These are phyloP conservation scores for Allium fistulosum DNA, from an alignment of 106 monocot genomes.

Conservation along the genomic window DNA sequence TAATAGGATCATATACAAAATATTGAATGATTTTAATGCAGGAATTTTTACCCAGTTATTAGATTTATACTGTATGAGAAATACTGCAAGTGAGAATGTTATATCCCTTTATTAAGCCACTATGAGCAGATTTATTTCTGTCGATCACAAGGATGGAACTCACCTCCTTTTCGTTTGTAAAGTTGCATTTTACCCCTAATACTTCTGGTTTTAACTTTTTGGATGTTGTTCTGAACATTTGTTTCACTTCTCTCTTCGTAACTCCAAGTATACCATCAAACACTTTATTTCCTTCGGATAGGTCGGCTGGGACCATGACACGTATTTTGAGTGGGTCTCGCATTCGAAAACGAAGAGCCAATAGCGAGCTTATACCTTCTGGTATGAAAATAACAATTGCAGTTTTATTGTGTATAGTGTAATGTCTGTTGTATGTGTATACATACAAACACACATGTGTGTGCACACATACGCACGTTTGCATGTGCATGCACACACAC, in stretches of 20 bases:
- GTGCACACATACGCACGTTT: too few relatives aligned
- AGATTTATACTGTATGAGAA: too few relatives aligned
- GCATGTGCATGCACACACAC: too few relatives aligned
- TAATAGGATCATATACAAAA: too few relatives aligned
- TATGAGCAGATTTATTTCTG: slow-evolving; percentile 83
- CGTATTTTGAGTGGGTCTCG: neutral
- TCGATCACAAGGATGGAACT: slow-evolving; percentile 44
- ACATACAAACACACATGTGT: too few relatives aligned
- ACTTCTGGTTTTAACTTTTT: neutral
- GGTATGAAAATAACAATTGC: slow-evolving; percentile 13
- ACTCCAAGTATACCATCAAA: slow-evolving; percentile 5
- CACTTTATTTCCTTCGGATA: slow-evolving; percentile 15
- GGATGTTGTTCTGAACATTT: neutral
- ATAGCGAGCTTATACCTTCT: slow-evolving; percentile 21
- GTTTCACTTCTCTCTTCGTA: slow-evolving; percentile 7
- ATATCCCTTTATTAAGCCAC: slow-evolving; percentile 69
- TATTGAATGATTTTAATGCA: too few relatives aligned
- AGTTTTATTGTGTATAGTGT: too few relatives aligned
- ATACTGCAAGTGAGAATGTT: too few relatives aligned
- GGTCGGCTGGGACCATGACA: neutral
- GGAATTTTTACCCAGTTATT: too few relatives aligned
- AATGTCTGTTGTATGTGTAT: too few relatives aligned
- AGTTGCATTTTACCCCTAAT: neutral
- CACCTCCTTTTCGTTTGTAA: slow-evolving; percentile 21
- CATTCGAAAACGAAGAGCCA: neutral